These are phyloP conservation scores for Megacollybia marginata DNA, from an alignment of 768 basidiomycete species.

Conservation along the genomic window DNA sequence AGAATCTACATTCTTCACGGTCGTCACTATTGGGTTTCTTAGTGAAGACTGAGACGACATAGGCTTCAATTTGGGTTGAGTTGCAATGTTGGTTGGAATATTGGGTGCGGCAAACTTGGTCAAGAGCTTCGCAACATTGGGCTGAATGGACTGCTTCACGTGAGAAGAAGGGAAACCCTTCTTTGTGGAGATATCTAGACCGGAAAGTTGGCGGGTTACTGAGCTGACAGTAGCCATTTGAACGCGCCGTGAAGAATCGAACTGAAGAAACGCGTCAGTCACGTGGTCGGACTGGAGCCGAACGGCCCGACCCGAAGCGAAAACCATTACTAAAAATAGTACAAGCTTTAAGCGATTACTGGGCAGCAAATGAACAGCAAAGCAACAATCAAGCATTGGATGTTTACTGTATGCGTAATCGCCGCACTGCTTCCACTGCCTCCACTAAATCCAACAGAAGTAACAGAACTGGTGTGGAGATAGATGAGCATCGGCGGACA, in stretches of 20 bases:
- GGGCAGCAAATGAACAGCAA: no score
- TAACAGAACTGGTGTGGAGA: no score
- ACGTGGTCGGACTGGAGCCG: no score
- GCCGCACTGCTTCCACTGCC: no score
- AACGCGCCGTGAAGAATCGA: background rate
- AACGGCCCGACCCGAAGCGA: no score
- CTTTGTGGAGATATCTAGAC: constrained; percentile 57
- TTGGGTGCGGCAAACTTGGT: constrained; percentile 70
- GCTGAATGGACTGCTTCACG: constrained; percentile 48
- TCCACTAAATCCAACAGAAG: no score
- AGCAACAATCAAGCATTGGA: no score
- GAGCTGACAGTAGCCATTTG: constrained; percentile 44
- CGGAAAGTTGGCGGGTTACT: constrained; percentile 62
- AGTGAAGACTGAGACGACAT: background rate
- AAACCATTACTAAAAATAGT: no score
- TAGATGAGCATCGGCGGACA: no score
- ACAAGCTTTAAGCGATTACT: no score
- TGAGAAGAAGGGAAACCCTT: constrained; percentile 26
- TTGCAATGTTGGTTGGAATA: constrained; percentile 23
- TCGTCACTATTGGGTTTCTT: constrained; percentile 21
- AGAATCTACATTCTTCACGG: constrained; percentile 19
- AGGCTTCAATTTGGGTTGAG: constrained; percentile 14
- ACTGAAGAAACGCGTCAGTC: no score
- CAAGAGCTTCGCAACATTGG: constrained; percentile 61
- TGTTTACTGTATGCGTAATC: no score